Conservation (phyloP, 208 protist genomes). For the Vickermania ingenoplastis region DNA sequence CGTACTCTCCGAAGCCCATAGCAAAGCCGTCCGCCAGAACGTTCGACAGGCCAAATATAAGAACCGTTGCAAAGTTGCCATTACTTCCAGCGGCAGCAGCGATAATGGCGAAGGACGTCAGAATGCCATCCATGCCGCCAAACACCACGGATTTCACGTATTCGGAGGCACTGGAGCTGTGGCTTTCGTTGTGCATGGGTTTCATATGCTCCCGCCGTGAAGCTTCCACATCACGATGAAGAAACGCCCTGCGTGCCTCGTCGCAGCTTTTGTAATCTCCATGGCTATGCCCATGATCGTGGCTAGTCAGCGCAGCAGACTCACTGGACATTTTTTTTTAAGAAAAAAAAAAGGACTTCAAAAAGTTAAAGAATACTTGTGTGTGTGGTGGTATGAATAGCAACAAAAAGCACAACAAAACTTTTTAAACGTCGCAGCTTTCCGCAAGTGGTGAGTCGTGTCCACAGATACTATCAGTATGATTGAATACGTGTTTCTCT, state of each 20-base stretch:
- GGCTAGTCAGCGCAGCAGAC: slow-evolving; percentile 14
- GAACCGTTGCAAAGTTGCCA: slow-evolving; percentile 65
- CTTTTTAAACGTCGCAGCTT: background rate
- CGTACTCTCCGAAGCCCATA: slow-evolving; percentile 95
- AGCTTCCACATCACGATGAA: slow-evolving; percentile 55
- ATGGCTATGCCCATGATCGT: background rate
- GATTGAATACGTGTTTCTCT: too few species aligned
- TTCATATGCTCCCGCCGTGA: slow-evolving; percentile 77
- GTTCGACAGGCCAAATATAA: slow-evolving; percentile 92
- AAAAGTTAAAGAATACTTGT: slow-evolving; percentile 1
- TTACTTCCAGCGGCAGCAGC: slow-evolving; percentile 82
- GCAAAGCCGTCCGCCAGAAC: slow-evolving; percentile 91
- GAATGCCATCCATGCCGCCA: slow-evolving; percentile 93
- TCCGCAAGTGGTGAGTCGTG: too few species aligned
- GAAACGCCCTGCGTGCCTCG: slow-evolving; percentile 45
- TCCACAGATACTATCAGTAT: too few species aligned
- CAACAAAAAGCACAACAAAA: too few species aligned
- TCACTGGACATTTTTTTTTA: too few species aligned
- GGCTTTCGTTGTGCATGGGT: slow-evolving; percentile 57
- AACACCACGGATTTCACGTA: slow-evolving; percentile 93
- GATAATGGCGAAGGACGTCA: slow-evolving; percentile 94
- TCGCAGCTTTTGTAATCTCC: slow-evolving; percentile 69
- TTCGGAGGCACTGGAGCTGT: slow-evolving; percentile 79
- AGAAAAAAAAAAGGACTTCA: too few species aligned
- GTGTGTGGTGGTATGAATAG: too few species aligned